Evolutionary conservation across 1,284 basidiomycete genomes (phyloP).

Genomic region (Heterobasidion parviporum): DNA sequence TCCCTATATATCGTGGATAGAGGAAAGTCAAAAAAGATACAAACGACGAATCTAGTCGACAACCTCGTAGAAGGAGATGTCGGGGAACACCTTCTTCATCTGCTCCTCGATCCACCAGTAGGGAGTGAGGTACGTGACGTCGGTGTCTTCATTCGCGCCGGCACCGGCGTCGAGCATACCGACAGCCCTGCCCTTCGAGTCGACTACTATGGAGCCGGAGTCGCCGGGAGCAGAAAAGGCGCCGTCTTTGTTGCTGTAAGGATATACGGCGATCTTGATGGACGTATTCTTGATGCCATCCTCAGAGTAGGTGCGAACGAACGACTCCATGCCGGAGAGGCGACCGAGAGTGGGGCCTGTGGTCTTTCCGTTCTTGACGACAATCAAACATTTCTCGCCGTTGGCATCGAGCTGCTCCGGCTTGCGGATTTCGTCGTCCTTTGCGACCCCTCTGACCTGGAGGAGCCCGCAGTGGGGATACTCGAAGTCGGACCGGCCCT

Average conservation of each 20-base stretch:
- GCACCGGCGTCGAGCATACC: slow-evolving; percentile 14
- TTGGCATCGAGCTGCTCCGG: slow-evolving; percentile 18
- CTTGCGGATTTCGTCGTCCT: slow-evolving; percentile 15
- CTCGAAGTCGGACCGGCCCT: background rate
- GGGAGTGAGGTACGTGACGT: slow-evolving; percentile 13
- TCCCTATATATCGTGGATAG: too few species aligned
- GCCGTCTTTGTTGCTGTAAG: slow-evolving; percentile 10
- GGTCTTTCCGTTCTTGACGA: slow-evolving; percentile 20
- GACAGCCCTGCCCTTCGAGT: slow-evolving; percentile 7
- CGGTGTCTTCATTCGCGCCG: slow-evolving; percentile 5
- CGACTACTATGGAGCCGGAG: slow-evolving; percentile 16
- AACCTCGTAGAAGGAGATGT: slow-evolving; percentile 7
- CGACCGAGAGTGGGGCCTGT: slow-evolving; percentile 22
- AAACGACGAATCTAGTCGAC: background rate
- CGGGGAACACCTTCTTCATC: slow-evolving; percentile 10
- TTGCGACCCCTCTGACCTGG: slow-evolving; percentile 14
- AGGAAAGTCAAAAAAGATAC: too few species aligned
- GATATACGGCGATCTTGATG: slow-evolving; percentile 10
- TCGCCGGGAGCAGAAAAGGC: slow-evolving; percentile 16
- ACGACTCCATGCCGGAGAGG: slow-evolving; percentile 12
- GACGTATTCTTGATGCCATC: slow-evolving; percentile 6
- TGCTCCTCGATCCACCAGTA: slow-evolving; percentile 8
- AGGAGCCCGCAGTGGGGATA: slow-evolving; percentile 22
- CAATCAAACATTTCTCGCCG: slow-evolving; percentile 15
- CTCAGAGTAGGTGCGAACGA: slow-evolving; percentile 11